These are phyloP conservation scores for Stipa capillata DNA, from an alignment of 176 grass and related monocot species.

Conservation along the genomic window DNA sequence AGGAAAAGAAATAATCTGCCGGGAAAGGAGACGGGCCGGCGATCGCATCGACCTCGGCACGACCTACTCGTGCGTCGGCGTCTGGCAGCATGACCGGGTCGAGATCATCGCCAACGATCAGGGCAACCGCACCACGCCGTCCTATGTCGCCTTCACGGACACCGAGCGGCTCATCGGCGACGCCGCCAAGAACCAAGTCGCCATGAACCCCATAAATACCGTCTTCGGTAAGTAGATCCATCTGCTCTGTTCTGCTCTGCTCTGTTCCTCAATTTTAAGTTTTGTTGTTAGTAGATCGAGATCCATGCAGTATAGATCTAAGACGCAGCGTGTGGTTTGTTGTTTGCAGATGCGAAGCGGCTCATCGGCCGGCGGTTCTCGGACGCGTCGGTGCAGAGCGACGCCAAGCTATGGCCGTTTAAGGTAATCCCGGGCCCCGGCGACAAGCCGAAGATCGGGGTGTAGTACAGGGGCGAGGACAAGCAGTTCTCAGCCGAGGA, in stretches of 20 bases:
- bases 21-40: slow-evolving; percentile 72
- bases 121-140: slow-evolving; percentile 79
- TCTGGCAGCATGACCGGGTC: slow-evolving; percentile 84
- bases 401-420: slow-evolving; percentile 77
- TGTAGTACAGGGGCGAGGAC: slow-evolving; percentile 59
- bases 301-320: neutral
- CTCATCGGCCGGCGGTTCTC: slow-evolving; percentile 73
- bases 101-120: slow-evolving; percentile 94
- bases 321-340: neutral
- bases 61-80: slow-evolving; percentile 86
- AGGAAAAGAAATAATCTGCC: slow-evolving; percentile 45
- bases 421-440: slow-evolving; percentile 48
- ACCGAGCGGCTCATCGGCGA: slow-evolving; percentile 75
- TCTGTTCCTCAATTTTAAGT: neutral
- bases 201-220: slow-evolving; percentile 91
- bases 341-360: slow-evolving; percentile 65
- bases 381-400: slow-evolving; percentile 72
- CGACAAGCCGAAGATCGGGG: slow-evolving; percentile 77
- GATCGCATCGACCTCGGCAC: slow-evolving; percentile 90
- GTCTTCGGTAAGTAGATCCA: slow-evolving; percentile 57
- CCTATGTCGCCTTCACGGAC: slow-evolving; percentile 78
- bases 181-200: slow-evolving; percentile 90
- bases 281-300: neutral
- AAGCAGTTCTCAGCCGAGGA: slow-evolving; percentile 75
- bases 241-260: neutral